These are phyloP conservation scores for Apiotrichum akiyoshidainum DNA, from an alignment of 1,284 basidiomycete genomes.

Conservation along the genomic window DNA sequence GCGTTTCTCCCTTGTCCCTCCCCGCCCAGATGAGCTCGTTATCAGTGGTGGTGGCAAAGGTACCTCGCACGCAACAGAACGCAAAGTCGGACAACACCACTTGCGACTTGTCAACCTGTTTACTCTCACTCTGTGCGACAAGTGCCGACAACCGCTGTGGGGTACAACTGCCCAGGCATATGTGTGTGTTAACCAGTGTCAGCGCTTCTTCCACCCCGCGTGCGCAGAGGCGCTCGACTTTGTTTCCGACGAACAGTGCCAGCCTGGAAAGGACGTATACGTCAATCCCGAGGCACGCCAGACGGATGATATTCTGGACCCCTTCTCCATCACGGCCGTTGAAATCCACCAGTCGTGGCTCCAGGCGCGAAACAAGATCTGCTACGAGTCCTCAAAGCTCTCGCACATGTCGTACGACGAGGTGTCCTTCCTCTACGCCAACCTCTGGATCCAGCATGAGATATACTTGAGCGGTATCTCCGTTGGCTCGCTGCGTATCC, in stretches of 20 bases:
- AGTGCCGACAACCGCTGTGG: slow-evolving; percentile 69
- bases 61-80: slow-evolving; percentile 12
- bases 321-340: slow-evolving; percentile 58
- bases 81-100: slow-evolving; percentile 33
- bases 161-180: slow-evolving; percentile 63
- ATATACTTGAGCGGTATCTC: slow-evolving; percentile 64
- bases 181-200: slow-evolving; percentile 60
- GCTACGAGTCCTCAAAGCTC: slow-evolving; percentile 50
- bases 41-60: slow-evolving; percentile 18
- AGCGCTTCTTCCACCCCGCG: slow-evolving; percentile 60
- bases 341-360: slow-evolving; percentile 59
- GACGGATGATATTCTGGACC: slow-evolving; percentile 40
- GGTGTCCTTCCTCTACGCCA: slow-evolving; percentile 59
- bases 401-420: slow-evolving; percentile 62
- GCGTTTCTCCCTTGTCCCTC: slow-evolving; percentile 30
- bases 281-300: slow-evolving; percentile 26
- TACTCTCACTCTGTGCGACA: slow-evolving; percentile 64
- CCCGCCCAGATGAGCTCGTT: slow-evolving; percentile 29
- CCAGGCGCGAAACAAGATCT: slow-evolving; percentile 51
- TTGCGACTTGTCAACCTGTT: slow-evolving; percentile 61
- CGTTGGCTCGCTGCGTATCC: slow-evolving; percentile 57
- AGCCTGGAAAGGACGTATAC: slow-evolving; percentile 42
- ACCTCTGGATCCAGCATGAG: slow-evolving; percentile 64
- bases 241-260: slow-evolving; percentile 50
- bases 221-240: slow-evolving; percentile 53